Evolutionary conservation across 345 rosid species (phyloP).

Genomic region (Eucalyptus tenuipes): DNA sequence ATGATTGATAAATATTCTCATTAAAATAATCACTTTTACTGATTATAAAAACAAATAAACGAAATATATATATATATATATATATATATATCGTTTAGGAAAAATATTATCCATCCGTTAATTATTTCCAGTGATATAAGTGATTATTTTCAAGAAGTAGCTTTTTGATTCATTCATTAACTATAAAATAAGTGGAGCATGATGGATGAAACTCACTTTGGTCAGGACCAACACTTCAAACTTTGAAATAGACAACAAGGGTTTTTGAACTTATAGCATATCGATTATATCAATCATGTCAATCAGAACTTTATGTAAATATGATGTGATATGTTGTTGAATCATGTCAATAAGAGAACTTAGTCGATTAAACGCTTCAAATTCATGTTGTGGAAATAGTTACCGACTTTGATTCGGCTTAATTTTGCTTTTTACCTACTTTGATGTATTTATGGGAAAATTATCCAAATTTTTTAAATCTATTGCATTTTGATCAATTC

Average conservation of each 20-base stretch:
- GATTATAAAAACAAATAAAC: background rate
- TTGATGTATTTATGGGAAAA: background rate
- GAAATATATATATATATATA: background rate
- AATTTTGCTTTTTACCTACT: background rate
- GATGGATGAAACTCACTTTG: background rate
- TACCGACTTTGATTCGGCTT: background rate
- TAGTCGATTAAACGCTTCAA: background rate
- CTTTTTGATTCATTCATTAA: background rate
- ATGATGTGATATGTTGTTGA: background rate
- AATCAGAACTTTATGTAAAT: background rate
- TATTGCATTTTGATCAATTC: too few relatives aligned
- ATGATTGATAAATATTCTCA: background rate
- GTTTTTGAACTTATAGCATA: background rate
- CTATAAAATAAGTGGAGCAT: background rate
- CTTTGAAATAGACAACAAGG: background rate
- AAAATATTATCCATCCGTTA: rapidly evolving
- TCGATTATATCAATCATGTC: background rate
- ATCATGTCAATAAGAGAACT: background rate
- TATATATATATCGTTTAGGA: rapidly evolving
- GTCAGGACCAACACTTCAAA: background rate
- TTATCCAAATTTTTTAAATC: rapidly evolving
- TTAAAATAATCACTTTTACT: background rate
- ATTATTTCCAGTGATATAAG: background rate
- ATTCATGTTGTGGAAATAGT: background rate
- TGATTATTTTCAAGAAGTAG: background rate